Evolutionary conservation across 2,329 filamentous ascomycete genomes (phyloP).

Genomic region (Trichoderma sp.): DNA sequence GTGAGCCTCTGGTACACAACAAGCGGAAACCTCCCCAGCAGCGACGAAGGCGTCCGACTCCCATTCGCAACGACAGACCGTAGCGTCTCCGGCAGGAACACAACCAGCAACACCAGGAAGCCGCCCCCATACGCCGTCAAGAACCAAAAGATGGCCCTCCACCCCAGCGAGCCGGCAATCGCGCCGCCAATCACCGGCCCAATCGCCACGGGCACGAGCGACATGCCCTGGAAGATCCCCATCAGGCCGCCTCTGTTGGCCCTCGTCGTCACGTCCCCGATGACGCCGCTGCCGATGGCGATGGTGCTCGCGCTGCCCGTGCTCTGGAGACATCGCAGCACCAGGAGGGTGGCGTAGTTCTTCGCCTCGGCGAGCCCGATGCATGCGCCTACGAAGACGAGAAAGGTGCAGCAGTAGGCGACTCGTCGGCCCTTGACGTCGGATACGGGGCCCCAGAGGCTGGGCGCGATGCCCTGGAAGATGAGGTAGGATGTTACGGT

Average conservation of each 20-base stretch:
- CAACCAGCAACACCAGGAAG: slow-evolving; percentile 46
- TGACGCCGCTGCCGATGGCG: slow-evolving; percentile 59
- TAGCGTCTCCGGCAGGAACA: slow-evolving; percentile 60
- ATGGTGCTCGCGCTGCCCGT: slow-evolving; percentile 62
- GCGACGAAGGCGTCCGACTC: slow-evolving; percentile 46
- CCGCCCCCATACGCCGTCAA: slow-evolving; percentile 51
- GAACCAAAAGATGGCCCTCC: slow-evolving; percentile 66
- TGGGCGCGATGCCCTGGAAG: slow-evolving; percentile 62
- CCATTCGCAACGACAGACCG: slow-evolving; percentile 55
- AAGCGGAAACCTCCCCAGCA: slow-evolving; percentile 41
- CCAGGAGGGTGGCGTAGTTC: slow-evolving; percentile 53
- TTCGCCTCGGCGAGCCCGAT: slow-evolving; percentile 55
- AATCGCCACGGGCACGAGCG: slow-evolving; percentile 52
- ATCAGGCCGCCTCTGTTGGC: slow-evolving; percentile 64
- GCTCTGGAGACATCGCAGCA: slow-evolving; percentile 59
- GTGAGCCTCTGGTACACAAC: slow-evolving; percentile 40
- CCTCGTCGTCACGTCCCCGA: slow-evolving; percentile 65
- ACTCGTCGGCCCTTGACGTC: slow-evolving; percentile 57
- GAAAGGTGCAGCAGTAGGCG: slow-evolving; percentile 56
- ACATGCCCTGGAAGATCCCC: slow-evolving; percentile 52
- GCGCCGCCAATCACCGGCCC: slow-evolving; percentile 63
- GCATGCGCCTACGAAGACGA: slow-evolving; percentile 56
- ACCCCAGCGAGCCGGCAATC: slow-evolving; percentile 58
- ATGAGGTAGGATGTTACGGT: slow-evolving; percentile 60
- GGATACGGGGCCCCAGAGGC: slow-evolving; percentile 58